These are phyloP conservation scores for Sherardia arvensis DNA, from an alignment of 257 asterid species.

Conservation along the genomic window DNA sequence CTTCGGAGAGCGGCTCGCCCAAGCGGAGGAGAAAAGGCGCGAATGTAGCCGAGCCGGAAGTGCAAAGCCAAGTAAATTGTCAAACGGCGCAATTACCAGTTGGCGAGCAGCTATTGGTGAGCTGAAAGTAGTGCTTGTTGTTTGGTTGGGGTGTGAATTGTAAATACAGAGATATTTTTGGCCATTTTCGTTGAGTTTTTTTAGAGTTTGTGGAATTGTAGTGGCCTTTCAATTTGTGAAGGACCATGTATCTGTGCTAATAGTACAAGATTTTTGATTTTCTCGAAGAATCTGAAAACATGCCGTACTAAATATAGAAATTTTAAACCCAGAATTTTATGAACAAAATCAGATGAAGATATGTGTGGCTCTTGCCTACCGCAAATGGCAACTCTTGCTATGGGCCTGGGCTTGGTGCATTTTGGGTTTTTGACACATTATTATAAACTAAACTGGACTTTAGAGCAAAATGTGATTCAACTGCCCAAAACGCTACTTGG, in stretches of 20 bases:
- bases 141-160: constrained; percentile 9
- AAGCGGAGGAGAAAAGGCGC: constrained; percentile 36
- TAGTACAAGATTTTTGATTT: background rate
- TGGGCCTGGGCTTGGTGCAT: background rate
- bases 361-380: background rate
- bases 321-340: background rate
- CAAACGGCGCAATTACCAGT: constrained; percentile 27
- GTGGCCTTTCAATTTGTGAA: background rate
- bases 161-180: constrained; percentile 1
- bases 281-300: background rate
- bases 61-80: constrained; percentile 43
- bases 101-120: constrained; percentile 43
- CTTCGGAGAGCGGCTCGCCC: constrained; percentile 45
- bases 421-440: background rate
- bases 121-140: constrained; percentile 11
- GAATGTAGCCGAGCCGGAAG: constrained; percentile 38
- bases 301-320: background rate
- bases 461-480: too few species aligned
- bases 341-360: background rate
- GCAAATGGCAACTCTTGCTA: background rate
- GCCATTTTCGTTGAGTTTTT: background rate
- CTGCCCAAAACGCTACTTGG: too few species aligned
- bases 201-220: background rate
- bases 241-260: background rate
- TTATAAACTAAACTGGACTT: too few species aligned